These are phyloP conservation scores for Claviceps sp. DNA, from an alignment of 2,329 filamentous ascomycete species.

Conservation along the genomic window DNA sequence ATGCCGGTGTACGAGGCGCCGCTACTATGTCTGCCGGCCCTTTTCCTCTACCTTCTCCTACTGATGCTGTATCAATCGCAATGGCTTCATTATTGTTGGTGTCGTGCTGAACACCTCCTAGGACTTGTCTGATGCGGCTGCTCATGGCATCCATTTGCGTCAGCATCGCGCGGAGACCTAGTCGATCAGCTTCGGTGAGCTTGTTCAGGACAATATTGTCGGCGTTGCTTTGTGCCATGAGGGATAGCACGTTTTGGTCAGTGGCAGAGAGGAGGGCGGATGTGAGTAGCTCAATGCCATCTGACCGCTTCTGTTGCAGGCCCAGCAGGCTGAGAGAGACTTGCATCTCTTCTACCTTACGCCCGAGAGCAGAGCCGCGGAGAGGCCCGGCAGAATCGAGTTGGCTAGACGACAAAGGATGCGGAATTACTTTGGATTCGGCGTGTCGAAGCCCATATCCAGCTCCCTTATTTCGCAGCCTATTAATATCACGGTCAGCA, in stretches of 20 bases:
- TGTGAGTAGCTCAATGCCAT: constrained; percentile 40
- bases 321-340: constrained; percentile 50
- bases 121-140: constrained; percentile 26
- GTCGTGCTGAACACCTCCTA: constrained; percentile 17
- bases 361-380: constrained; percentile 24
- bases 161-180: constrained; percentile 34
- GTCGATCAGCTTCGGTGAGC: constrained; percentile 29
- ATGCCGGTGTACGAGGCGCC: constrained; percentile 7
- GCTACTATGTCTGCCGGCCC: not conserved
- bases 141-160: constrained; percentile 32
- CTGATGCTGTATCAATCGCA: not conserved
- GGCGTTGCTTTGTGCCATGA: constrained; percentile 36
- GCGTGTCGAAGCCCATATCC: constrained; percentile 21
- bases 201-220: constrained; percentile 26
- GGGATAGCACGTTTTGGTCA: constrained; percentile 28
- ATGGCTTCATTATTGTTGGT: not conserved
- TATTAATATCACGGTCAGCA: constrained; percentile 11
- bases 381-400: constrained; percentile 9
- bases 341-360: constrained; percentile 49
- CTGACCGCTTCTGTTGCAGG: constrained; percentile 36
- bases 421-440: constrained; percentile 19
- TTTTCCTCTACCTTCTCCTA: not conserved
- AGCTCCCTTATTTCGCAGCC: constrained; percentile 24
- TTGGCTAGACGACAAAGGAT: constrained; percentile 12
- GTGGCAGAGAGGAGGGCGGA: constrained; percentile 42